Base-by-base conservation (phyloP, 129 eudicot species). In the Ambrosia trifida region DNA sequence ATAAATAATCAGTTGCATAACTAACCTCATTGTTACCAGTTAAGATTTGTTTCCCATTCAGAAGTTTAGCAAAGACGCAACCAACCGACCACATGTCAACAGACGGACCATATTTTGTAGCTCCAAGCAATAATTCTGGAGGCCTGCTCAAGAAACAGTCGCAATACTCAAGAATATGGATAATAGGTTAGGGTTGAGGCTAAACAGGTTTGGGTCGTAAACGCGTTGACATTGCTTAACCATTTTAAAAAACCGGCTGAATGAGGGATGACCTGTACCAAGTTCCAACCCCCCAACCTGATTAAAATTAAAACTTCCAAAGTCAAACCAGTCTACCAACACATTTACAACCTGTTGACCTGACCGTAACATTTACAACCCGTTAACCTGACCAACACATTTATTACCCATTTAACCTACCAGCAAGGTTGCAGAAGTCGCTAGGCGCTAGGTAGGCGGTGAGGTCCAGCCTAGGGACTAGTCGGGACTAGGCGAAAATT, bases 61-160 rank as follows among this genome's bases (percentile, higher is more conserved):
- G 75, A 71, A 94, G 96, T 76, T 93, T 96, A 68, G 95, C 98
- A 78, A 93, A 93, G 45, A 93, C 83, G 62, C 98, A 93, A 30
- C 98, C 98, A 73, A 90, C 96, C 57, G 96, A 89, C 96, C 98
- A 93, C 91, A 94, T 85, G 83, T 94, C 98, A 70, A 94, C 96
- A 75, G 96, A 86, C 32, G 98, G 96, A 66, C 96, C 96, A 77
- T 94, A 94, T 77, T 74, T 89, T 41, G 98, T 94, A 69, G 88
- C 92, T 76, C 98, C 98, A 69, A 94, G 96, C 70, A 94, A 86
- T 86, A 89, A 87, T 78, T 93, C 98, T 56, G 98, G 98, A 78
- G 98, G 98, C 79, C 98, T 93, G 80, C 40, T 70, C 57, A 83
- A 78, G 28, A 72, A 58, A 32, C 52, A 66, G 38, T 67, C 61